Evolutionary conservation across 805 yeast species (phyloP), one percentile per base, ranked within the genome.

Genomic region (Jamesozyma jinghongensis): DNA sequence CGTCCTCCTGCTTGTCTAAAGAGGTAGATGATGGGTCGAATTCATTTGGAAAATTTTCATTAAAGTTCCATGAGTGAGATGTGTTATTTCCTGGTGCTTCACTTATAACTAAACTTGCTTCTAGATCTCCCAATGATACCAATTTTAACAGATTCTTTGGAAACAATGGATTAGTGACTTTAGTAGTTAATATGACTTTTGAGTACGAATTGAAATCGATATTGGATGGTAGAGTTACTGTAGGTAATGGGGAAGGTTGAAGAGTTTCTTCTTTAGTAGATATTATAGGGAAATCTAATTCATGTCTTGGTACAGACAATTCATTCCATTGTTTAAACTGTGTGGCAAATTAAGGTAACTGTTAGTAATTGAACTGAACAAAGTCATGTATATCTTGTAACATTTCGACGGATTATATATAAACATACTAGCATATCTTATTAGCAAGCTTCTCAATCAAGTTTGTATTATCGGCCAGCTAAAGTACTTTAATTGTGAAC

Each of bases 241-340:
- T 40, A 5, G 73, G 72, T 19, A 66, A 43, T 6, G 57, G 47
- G 7, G 48, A 43, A 25, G 32, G 19, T 36, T 55, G 57, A 30
- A 57, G 39, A 4, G 60, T 53, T 19, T 49, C 61, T 10, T 46
- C 47, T 39, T 56, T 48, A 3, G 40, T 40, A 1, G 50, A 40
- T 10, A 47, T 42, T n/a, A 47, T 35, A 3, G 61, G 55, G 3
- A 52, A 46, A 41, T 68, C 72, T 32, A 74, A 46, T 16, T 65
- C 57, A 54, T 73, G 78, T 46, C 78, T 69, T 26, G 77, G 75
- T 19, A 64, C 61, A 31, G 61, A 65, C n/a, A 52, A 47, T 14
- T 70, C 73, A 41, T 59, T 57, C 70, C 74, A 68, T 45, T 74
- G 78, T 68, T 74, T 74, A 40, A 74, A 68, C 72, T 68, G 32